These are phyloP conservation scores for Sclerotiophoma versabilis DNA, from an alignment of 2,329 filamentous ascomycete species.

Conservation along the genomic window DNA sequence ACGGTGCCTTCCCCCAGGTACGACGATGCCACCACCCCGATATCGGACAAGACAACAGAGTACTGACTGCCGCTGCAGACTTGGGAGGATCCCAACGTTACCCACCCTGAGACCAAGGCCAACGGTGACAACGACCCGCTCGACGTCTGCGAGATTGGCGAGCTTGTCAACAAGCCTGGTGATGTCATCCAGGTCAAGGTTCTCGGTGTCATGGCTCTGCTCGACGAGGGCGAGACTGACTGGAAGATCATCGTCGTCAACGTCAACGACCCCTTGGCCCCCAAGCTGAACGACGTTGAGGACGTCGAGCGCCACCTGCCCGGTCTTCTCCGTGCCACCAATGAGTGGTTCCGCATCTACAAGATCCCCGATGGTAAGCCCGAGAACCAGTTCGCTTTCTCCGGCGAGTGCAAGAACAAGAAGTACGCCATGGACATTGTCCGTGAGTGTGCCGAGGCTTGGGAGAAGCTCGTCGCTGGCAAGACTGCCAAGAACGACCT, in stretches of 20 bases:
- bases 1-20: slow-evolving; percentile 98
- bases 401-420: slow-evolving; percentile 99
- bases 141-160: slow-evolving; percentile 99
- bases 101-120: slow-evolving; percentile 99
- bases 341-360: slow-evolving; percentile 99
- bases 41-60: slow-evolving; percentile 30
- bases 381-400: slow-evolving; percentile 99
- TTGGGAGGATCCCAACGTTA: slow-evolving; percentile 96
- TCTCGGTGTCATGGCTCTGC: slow-evolving; percentile 97
- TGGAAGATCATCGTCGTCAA: slow-evolving; percentile 99
- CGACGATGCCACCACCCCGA: slow-evolving; percentile 53
- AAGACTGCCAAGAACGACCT: slow-evolving; percentile 81
- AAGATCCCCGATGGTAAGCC: slow-evolving; percentile 99
- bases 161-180: slow-evolving; percentile 93
- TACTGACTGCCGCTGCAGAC: slow-evolving; percentile 66
- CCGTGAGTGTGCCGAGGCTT: slow-evolving; percentile 94
- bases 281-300: slow-evolving; percentile 98
- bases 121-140: slow-evolving; percentile 99
- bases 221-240: slow-evolving; percentile 99
- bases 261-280: slow-evolving; percentile 92
- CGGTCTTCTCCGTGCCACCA: slow-evolving; percentile 94
- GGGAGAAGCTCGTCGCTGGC: slow-evolving; percentile 94
- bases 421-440: slow-evolving; percentile 96
- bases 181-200: slow-evolving; percentile 99
- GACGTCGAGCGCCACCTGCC: slow-evolving; percentile 98